phyloP scores from a whole-genome alignment of 768 basidiomycete genomes.

The Aureoboletus auriporus region DNA sequence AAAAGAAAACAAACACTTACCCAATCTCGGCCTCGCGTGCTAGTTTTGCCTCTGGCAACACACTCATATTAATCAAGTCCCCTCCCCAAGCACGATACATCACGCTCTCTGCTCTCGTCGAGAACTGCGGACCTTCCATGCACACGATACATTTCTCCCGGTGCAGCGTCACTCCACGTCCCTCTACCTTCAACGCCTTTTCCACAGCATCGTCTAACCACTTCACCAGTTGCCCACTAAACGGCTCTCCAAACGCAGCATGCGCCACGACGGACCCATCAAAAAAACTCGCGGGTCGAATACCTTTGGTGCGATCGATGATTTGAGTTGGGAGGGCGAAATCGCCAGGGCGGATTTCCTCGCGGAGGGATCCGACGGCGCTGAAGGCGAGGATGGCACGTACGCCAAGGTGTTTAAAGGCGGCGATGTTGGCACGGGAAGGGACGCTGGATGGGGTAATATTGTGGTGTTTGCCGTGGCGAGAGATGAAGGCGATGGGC shows the following conservation, averaged over 20 bases:
- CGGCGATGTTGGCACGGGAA: conserved; percentile 89
- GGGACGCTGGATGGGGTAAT: conserved; percentile 81
- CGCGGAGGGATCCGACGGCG: conserved; percentile 91
- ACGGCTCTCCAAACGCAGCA: conserved; percentile 92
- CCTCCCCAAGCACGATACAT: conserved; percentile 95
- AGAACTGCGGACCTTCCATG: conserved; percentile 98
- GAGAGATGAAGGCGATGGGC: conserved; percentile 83
- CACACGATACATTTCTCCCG: conserved; percentile 84
- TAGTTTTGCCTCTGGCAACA: conserved; percentile 94
- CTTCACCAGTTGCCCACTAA: conserved; percentile 55
- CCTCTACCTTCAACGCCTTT: conserved; percentile 53
- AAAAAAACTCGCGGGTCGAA: conserved; percentile 88
- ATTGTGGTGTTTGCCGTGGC: conserved; percentile 82
- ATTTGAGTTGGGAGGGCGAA: conserved; percentile 88
- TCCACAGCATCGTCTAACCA: conserved; percentile 68
- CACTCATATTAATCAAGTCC: conserved; percentile 96
- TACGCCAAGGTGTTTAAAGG: conserved; percentile 88
- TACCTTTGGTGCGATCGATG: conserved; percentile 94
- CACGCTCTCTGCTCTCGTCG: conserved; percentile 91
- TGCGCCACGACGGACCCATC: conserved; percentile 84
- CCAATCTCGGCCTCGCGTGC: conserved; percentile 93
- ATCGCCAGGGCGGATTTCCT: conserved; percentile 88
- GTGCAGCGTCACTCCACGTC: conserved; percentile 64
- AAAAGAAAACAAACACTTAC: conserved; percentile 33
- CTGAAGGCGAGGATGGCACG: conserved; percentile 90